Percentiles rank a stretch among this genome's conserved stretches.
Evolutionary conservation across 2,329 filamentous ascomycete species (phyloP).

Genomic region (Diaporthe ampelina): DNA sequence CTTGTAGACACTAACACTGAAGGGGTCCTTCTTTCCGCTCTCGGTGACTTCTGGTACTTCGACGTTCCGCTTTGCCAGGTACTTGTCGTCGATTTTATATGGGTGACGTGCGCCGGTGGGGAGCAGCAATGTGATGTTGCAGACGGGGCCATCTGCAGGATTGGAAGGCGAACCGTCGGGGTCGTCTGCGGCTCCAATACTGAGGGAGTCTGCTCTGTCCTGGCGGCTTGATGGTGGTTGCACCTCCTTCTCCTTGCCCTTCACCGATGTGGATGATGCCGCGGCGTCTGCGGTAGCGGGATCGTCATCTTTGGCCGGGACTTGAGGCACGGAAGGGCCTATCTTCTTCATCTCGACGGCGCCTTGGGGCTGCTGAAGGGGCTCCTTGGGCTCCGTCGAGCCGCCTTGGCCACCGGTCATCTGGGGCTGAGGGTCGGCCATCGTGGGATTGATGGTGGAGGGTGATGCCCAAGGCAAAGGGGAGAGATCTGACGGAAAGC

Average conservation of each 20-base stretch:
- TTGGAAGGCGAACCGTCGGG: slow-evolving; percentile 35
- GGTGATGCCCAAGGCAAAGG: slow-evolving; percentile 10
- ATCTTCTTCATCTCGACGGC: slow-evolving; percentile 42
- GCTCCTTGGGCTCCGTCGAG: slow-evolving; percentile 37
- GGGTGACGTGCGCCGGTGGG: slow-evolving; percentile 87
- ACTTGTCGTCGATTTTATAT: slow-evolving; percentile 90
- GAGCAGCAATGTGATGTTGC: slow-evolving; percentile 86
- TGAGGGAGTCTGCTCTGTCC: slow-evolving; percentile 50
- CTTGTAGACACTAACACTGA: slow-evolving; percentile 92
- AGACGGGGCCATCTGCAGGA: slow-evolving; percentile 58
- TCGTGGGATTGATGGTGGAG: slow-evolving; percentile 31
- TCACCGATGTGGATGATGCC: slow-evolving; percentile 44
- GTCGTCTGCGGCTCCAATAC: slow-evolving; percentile 50
- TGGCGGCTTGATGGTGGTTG: slow-evolving; percentile 44
- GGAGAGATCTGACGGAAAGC: slow-evolving; percentile 31
- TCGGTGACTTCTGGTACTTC: slow-evolving; percentile 76
- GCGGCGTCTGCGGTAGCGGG: slow-evolving; percentile 37
- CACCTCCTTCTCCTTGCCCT: slow-evolving; percentile 50
- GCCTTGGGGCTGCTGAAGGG: slow-evolving; percentile 40
- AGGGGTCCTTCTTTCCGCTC: slow-evolving; percentile 78
- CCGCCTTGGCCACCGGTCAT: slow-evolving; percentile 37
- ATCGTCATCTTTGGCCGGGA: slow-evolving; percentile 41
- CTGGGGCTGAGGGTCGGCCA: slow-evolving; percentile 41
- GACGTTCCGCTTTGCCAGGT: slow-evolving; percentile 85
- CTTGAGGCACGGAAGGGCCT: slow-evolving; percentile 33